Evolutionary conservation across 129 eudicot species (phyloP), one percentile per base, ranked within the genome.

Genomic region (Flaveria brownii): DNA sequence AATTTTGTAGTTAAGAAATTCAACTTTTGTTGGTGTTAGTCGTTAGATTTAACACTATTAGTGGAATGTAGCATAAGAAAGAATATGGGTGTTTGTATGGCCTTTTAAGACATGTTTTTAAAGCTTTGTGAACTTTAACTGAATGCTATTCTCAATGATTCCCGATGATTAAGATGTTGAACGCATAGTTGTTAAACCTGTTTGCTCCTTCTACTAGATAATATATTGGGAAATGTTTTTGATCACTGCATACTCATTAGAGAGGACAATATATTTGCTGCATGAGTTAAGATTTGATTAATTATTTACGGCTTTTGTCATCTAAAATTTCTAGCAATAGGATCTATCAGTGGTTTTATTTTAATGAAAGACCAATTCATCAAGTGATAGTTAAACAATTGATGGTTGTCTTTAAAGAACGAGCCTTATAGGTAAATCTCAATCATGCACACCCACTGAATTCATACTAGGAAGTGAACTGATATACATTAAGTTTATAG

Each of bases 221-320:
- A 49, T 65, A 36, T 67, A 76, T 64, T 42, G 51, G 74, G 46
- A 77, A 9, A 52, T 66, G 67, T 49, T 76, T 68, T 42, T 76
- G 66, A 66, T 1, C 61, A 30, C 6, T 39, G 6, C 51, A 33
- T 30, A 17, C 20, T 10, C 10, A 2, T 66, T 18, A 50, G 50
- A 76, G 54, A 20, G 39, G 41, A 36, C 41, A 36, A 5, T 36
- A 36, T 36, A 36, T 36, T 4, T 36, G 41, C 41, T 36, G 41
- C 41, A 36, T 36, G 41, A 36, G 41, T 36, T 36, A 36, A 36
- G 41, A 36, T 36, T 36, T 36, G 41, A 36, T 36, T 33, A 36
- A 36, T 36, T 36, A 36, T 36, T 4, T 36, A 5, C 1, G 42
- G 68, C 9, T 26, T 61, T 12, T 26, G 42, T 61, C 68, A 3